Base-by-base conservation (phyloP, 768 basidiomycete species). In the Nidularia sp. region DNA sequence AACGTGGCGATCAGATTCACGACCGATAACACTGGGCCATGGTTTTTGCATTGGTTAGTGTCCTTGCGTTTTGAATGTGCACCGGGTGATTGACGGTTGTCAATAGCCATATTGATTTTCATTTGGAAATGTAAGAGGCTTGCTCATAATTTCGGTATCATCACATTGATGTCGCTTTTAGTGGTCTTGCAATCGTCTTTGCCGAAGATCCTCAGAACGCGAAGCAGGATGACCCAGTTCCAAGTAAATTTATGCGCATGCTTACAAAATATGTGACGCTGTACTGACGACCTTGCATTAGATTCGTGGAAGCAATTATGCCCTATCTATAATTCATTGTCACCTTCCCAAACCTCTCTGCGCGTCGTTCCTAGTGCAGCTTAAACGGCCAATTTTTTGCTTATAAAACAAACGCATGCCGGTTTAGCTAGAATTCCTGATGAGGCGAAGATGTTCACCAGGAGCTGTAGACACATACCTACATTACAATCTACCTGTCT, bases 51-150 rank as follows among this genome's bases (percentile, higher is more conserved):
- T 55, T 80, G 79, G 72, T 73, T 18, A 10, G 68, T 53, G 22
- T 12, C 31, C 41, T 45, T 9, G 10, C 25, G 45, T 10, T 25
- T 32, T 6, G 33, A 33, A 42, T n/a, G 18, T 50, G 31, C 36
- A 41, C 34, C 2, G 10, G 6, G 2, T 25, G 13, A 33, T 34
- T 33, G 32, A 5, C 46, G 29, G n/a, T 36, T 52, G 45, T 3
- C 39, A 9, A 9, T 39, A 77, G 77, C 53, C 79, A 81, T 56
- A 81, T 81, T 50, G 78, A 81, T 50, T 80, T 76, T 70, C 80
- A 82, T 64, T 60, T 80, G 6, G 63, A 73, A 10, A 58, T 61
- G 71, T 74, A 57, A 53, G 72, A 57, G 33, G 29, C 32, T 8
- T 45, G 10, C 22, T 39, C 41, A 10, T 10, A 18, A 18, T 18